These are phyloP conservation scores for Rugosomyces carneus DNA, from an alignment of 1,284 basidiomycete species.

Conservation along the genomic window DNA sequence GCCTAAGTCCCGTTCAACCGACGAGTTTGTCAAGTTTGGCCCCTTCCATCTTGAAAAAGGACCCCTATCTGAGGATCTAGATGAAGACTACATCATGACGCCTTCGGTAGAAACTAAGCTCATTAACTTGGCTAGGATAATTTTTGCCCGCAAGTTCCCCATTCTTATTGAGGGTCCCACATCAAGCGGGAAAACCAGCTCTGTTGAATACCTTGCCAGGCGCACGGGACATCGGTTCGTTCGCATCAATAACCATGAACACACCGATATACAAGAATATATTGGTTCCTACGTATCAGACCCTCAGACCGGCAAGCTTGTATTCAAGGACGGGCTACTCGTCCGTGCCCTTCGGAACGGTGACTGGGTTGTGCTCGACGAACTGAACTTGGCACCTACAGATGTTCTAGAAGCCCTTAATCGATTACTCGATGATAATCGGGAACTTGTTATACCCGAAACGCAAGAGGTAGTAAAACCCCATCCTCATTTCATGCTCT, in stretches of 20 bases:
- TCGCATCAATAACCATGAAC: conserved; percentile 99
- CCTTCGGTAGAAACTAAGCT: conserved; percentile 96
- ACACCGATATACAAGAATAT: conserved; percentile 99
- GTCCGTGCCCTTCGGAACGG: conserved; percentile 90
- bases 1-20: conserved; percentile 42
- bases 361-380: conserved; percentile 98
- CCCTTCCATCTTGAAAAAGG: conserved; percentile 90
- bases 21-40: conserved; percentile 79
- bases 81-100: conserved; percentile 88
- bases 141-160: conserved; percentile 86
- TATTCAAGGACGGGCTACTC: conserved; percentile 92
- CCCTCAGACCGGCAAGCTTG: conserved; percentile 84
- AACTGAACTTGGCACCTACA: conserved; percentile 95
- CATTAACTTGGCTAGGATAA: conserved; percentile 86
- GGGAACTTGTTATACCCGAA: conserved; percentile 94
- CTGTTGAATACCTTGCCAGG: conserved; percentile 92
- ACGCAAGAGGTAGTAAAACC: conserved; percentile 94
- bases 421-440: conserved; percentile 94
- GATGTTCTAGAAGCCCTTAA: conserved; percentile 98
- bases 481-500: conserved; percentile 96
- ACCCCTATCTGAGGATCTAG: conserved; percentile 53
- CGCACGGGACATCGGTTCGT: conserved; percentile 95
- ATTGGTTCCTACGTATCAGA: conserved; percentile 96
- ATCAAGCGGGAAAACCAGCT: conserved; percentile 95
- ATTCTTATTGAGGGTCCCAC: conserved; percentile 98